A percentile compares a stretch with the other conserved stretches of the same genome.
These are phyloP conservation scores for Voacanga thouarsii DNA, from an alignment of 257 asterid species.

Conservation along the genomic window DNA sequence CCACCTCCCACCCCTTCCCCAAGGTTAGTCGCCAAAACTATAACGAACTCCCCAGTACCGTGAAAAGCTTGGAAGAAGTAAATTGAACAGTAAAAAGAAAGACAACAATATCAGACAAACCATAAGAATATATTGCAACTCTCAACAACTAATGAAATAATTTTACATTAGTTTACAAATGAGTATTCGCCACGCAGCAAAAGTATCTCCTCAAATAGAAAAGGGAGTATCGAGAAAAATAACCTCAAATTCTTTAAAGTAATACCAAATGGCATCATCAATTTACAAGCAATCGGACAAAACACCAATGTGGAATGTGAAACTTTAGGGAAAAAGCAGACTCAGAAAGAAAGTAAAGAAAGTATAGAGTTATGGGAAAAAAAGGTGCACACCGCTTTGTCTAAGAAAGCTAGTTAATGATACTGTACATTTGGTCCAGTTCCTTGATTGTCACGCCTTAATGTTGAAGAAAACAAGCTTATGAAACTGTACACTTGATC, in stretches of 20 bases:
- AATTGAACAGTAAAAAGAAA: neutral
- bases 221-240: neutral
- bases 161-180: neutral
- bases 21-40: neutral
- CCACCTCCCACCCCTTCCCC: neutral
- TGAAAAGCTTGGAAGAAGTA: neutral
- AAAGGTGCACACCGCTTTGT: neutral
- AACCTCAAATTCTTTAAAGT: neutral
- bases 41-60: too few relatives aligned
- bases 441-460: constrained; percentile 10
- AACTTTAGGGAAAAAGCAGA: neutral
- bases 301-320: neutral
- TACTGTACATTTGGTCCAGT: constrained; percentile 25
- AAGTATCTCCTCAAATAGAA: neutral
- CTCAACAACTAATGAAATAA: neutral
- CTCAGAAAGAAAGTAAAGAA: neutral
- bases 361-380: neutral
- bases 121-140: neutral
- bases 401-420: constrained; percentile 11
- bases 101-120: neutral
- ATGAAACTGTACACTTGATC: constrained; percentile 26
- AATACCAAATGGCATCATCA: neutral
- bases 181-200: neutral
- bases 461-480: constrained; percentile 12
- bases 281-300: constrained; percentile 18